These are phyloP conservation scores for Sequoiadendron giganteum DNA, from an alignment of 75 land plant species.

Conservation along the genomic window DNA sequence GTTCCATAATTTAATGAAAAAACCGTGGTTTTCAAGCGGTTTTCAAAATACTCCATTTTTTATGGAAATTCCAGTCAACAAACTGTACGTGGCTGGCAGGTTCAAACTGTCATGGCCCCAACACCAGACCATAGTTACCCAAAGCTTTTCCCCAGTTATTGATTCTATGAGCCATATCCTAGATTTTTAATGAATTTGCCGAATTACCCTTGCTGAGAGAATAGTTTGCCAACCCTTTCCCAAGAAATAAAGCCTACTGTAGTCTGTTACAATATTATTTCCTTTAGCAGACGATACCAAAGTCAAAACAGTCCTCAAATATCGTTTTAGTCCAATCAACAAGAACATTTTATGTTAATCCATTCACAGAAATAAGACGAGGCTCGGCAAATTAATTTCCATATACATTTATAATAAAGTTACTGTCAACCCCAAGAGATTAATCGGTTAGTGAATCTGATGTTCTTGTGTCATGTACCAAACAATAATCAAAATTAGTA, in stretches of 20 bases:
- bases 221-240: not conserved
- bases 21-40: too few relatives aligned
- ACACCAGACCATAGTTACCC: too few relatives aligned
- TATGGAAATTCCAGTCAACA: too few relatives aligned
- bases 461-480: constrained; percentile 1
- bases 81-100: too few relatives aligned
- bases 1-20: too few relatives aligned
- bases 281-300: not conserved
- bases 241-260: not conserved
- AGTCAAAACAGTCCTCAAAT: not conserved
- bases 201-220: too few relatives aligned
- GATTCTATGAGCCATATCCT: too few relatives aligned
- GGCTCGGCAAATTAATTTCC: not conserved
- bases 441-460: constrained; percentile 3
- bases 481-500: constrained; percentile 9
- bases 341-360: not conserved
- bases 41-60: too few relatives aligned
- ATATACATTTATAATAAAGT: constrained; percentile 6
- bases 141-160: too few relatives aligned
- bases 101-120: too few relatives aligned
- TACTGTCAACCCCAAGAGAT: not conserved
- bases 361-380: not conserved
- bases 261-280: not conserved
- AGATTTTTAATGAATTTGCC: not conserved
- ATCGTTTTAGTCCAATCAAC: not conserved